These are phyloP conservation scores for Cerioporus squamosus DNA, from an alignment of 1,284 basidiomycete genomes.

Conservation along the genomic window DNA sequence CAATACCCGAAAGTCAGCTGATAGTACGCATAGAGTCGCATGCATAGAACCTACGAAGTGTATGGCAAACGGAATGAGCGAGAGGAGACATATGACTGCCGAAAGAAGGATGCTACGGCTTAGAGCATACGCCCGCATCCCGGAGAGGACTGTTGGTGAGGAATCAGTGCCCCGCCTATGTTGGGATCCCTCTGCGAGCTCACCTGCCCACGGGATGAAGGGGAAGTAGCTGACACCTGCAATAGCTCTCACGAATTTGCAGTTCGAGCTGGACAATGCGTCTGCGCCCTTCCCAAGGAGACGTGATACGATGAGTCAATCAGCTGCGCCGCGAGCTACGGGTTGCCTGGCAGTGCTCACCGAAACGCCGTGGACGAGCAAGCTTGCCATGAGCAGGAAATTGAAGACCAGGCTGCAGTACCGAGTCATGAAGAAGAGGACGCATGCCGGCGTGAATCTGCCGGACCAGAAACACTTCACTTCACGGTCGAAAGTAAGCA, in stretches of 20 bases:
- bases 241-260: background rate
- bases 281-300: too few relatives aligned
- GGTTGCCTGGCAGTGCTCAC: too few relatives aligned
- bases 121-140: constrained; percentile 11
- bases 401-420: constrained; percentile 3
- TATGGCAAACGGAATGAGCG: background rate
- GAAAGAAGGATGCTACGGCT: background rate
- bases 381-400: background rate
- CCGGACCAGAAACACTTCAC: constrained; percentile 10
- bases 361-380: too few relatives aligned
- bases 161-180: background rate
- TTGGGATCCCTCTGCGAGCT: background rate
- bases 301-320: background rate
- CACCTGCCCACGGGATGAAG: constrained; percentile 4
- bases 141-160: constrained; percentile 7
- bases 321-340: too few relatives aligned
- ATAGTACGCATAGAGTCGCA: background rate
- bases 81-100: background rate
- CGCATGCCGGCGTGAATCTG: background rate
- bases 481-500: constrained; percentile 16
- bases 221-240: background rate
- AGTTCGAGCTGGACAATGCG: background rate
- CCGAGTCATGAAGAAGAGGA: constrained; percentile 11
- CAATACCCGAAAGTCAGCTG: background rate
- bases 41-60: constrained; percentile 4